Evolutionary conservation across 768 basidiomycete species (phyloP), one percentile per base, ranked within the genome.

Genomic region (Russula lepida): DNA sequence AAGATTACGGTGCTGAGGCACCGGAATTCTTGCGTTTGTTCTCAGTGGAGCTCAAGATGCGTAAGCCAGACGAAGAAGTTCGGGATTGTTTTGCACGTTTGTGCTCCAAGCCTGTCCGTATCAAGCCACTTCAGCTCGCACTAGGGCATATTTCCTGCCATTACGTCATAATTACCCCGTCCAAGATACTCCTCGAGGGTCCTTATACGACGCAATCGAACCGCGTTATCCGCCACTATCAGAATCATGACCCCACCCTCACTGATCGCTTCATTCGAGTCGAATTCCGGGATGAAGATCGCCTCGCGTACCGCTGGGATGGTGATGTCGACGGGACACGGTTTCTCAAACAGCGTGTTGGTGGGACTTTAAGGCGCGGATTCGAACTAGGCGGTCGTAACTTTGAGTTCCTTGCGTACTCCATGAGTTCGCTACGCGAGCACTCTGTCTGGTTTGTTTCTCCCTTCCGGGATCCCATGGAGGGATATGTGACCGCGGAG

Each of bases 281-380:
- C 27, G 84, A 89, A 66, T 91, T 94, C 67, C 81, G 86, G 5
- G 92, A 93, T 58, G 92, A 95, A 73, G 88, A 93, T 66, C 78
- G 78, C 35, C 76, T 88, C n/a, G 78, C 82, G 39, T 87, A 86
- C 63, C 80, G 83, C 13, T 89, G 87, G 87, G 81, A 82, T 57
- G 77, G 81, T 11, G 81, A 82, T 41, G 82, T 86, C 6, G 85
- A 89, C 63, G 81, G 81, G 0, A 69, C 72, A 2, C 68, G 73
- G 15, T 84, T 85, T 69, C 75, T 91, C 2, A 71, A 76, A 4
- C 25, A 52, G 39, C 67, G 67, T 21, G 63, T 72, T 27, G 64
- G 67, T 0, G 58, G 52, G 17, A 56, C 78, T 17, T 71, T 92
- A 43, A 82, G 84, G 67, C 41, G 19, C 6, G 41, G 41, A 19